These are phyloP conservation scores for Monascus purpureus DNA, from an alignment of 495 filamentous ascomycete species.

Conservation along the genomic window DNA sequence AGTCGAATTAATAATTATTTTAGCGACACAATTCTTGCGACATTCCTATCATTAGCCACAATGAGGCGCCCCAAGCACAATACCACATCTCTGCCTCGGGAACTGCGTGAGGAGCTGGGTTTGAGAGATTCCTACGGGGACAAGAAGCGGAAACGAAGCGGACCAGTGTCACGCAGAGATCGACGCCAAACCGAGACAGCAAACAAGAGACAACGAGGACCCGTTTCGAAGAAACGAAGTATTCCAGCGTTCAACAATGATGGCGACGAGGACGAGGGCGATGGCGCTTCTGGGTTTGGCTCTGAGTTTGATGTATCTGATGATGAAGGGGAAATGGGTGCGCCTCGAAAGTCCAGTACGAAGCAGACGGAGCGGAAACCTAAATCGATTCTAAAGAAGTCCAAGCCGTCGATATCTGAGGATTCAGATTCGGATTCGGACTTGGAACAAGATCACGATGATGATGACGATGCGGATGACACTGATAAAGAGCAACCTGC, in stretches of 20 bases:
- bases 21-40: no score
- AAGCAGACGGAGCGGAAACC: no score
- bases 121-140: conserved; percentile 27
- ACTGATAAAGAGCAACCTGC: conserved; percentile 12
- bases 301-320: conserved; percentile 11
- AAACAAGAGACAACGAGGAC: conserved; percentile 34
- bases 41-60: neutral
- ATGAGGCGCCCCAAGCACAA: conserved; percentile 27
- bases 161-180: conserved; percentile 42
- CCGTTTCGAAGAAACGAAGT: conserved; percentile 7
- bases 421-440: conserved; percentile 5
- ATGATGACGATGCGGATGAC: conserved; percentile 6
- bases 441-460: no score
- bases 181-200: conserved; percentile 41
- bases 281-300: conserved; percentile 11
- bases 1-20: no score
- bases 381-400: conserved; percentile 4
- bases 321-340: conserved; percentile 1
- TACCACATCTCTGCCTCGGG: conserved; percentile 49
- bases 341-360: neutral
- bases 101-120: conserved; percentile 45
- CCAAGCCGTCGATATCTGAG: conserved; percentile 11
- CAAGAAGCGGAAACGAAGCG: conserved; percentile 25
- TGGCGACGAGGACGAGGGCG: conserved; percentile 12
- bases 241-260: neutral